Conservation (phyloP, 768 basidiomycete species). For the Lactarius vividus region DNA sequence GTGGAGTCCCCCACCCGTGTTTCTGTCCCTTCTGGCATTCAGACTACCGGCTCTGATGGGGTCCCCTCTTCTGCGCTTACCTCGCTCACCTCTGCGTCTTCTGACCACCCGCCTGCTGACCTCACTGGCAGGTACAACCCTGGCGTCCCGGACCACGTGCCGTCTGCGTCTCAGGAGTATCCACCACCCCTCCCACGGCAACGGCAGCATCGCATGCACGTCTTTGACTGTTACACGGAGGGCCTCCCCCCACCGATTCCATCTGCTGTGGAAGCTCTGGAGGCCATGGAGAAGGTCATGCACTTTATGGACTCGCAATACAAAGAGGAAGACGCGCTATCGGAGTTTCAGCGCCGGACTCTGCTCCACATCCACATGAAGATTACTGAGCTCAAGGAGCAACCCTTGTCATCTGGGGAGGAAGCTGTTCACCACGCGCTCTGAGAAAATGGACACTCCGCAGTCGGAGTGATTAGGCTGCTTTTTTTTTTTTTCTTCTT, state of each 20-base stretch:
- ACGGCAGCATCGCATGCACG: constrained; percentile 25
- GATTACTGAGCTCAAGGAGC: constrained; percentile 24
- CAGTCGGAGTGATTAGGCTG: constrained; percentile 5
- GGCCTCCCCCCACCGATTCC: constrained; percentile 30
- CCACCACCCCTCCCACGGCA: constrained; percentile 17
- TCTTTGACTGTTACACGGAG: constrained; percentile 23
- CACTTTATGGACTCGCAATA: constrained; percentile 47
- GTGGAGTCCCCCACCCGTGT: constrained; percentile 16
- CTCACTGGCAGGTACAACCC: constrained; percentile 18
- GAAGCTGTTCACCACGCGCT: constrained; percentile 19
- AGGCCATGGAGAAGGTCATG: constrained; percentile 53
- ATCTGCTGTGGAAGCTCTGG: constrained; percentile 50
- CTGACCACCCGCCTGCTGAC: constrained; percentile 22
- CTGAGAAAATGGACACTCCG: constrained; percentile 17
- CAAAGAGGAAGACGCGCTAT: constrained; percentile 43
- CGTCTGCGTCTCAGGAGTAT: constrained; percentile 19
- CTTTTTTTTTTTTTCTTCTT: background rate
- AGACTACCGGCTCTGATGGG: constrained; percentile 18
- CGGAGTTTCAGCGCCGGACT: constrained; percentile 46
- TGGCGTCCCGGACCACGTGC: constrained; percentile 23
- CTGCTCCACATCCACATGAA: constrained; percentile 47
- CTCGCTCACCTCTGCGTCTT: constrained; percentile 21
- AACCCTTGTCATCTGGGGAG: constrained; percentile 15
- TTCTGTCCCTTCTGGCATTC: constrained; percentile 19
- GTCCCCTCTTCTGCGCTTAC: constrained; percentile 20